Evolutionary conservation across 371 early-diverging fungal genomes (phyloP).

Genomic region (Lichtheimia corymbifera): DNA sequence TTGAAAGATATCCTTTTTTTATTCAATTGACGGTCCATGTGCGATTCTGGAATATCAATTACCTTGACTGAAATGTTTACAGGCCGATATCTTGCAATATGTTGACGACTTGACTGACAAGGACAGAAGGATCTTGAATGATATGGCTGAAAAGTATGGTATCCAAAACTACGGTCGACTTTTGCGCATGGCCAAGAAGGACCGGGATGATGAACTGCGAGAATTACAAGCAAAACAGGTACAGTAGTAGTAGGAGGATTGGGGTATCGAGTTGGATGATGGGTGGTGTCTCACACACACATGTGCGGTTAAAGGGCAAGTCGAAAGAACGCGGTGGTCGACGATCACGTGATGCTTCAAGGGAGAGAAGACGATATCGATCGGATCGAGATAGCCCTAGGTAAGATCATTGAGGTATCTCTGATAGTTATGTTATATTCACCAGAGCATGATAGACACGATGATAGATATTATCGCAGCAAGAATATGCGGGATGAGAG

Average conservation of each 20-base stretch:
- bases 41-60: neutral
- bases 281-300: no score
- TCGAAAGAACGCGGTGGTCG: slow-evolving; percentile 6
- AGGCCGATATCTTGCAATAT: slow-evolving; percentile 48
- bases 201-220: slow-evolving; percentile 44
- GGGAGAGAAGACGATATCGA: slow-evolving; percentile 13
- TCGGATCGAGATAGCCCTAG: slow-evolving; percentile 2
- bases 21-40: neutral
- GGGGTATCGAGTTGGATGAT: no score
- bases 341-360: slow-evolving; percentile 15
- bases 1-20: slow-evolving; percentile 41
- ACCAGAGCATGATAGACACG: no score
- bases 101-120: slow-evolving; percentile 48
- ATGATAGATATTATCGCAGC: slow-evolving; percentile 34
- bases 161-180: slow-evolving; percentile 45
- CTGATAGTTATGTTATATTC: no score
- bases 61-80: slow-evolving; percentile 30
- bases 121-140: slow-evolving; percentile 38
- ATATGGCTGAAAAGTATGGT: slow-evolving; percentile 47
- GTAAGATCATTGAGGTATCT: no score
- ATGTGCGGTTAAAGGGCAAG: neutral
- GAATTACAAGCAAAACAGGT: slow-evolving; percentile 29
- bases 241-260: no score
- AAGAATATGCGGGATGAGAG: slow-evolving; percentile 36
- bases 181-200: slow-evolving; percentile 43